phyloP scores from a whole-genome alignment of 495 filamentous ascomycete genomes.

The Astrocystis sublimbata region DNA sequence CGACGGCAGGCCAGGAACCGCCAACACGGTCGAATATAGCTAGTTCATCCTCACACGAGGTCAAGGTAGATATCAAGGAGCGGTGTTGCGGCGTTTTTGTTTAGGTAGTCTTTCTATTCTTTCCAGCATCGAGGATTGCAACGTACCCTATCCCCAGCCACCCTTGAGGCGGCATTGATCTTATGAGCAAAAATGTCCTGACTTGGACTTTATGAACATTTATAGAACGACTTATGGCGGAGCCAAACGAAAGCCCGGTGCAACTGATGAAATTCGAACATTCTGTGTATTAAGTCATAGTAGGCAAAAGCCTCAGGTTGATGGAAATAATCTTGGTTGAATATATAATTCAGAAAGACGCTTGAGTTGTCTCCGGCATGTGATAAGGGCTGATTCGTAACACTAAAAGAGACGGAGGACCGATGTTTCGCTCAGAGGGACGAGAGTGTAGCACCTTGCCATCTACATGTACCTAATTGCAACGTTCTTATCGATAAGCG shows the following conservation, averaged over 20 bases:
- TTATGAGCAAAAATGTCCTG: conserved; percentile 4
- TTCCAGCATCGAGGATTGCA: conserved; percentile 6
- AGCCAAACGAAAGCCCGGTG: neutral
- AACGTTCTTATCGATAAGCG: conserved; percentile 18
- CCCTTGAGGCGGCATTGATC: neutral
- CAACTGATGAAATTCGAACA: conserved; percentile 4
- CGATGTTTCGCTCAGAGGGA: neutral
- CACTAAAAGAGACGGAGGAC: neutral
- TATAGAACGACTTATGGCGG: neutral
- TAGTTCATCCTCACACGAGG: conserved; percentile 23
- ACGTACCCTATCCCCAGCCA: conserved; percentile 9
- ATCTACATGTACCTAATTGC: too few relatives aligned
- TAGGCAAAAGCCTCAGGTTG: conserved; percentile 3
- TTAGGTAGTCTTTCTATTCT: conserved; percentile 19
- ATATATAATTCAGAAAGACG: neutral
- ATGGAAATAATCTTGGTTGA: conserved; percentile 8
- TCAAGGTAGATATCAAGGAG: conserved; percentile 18
- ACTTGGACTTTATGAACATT: neutral
- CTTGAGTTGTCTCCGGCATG: neutral
- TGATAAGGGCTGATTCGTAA: neutral
- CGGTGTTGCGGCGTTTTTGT: conserved; percentile 35
- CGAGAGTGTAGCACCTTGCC: neutral
- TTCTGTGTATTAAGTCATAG: conserved; percentile 13
- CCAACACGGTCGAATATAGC: conserved; percentile 44
- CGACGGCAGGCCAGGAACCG: conserved; percentile 32